Evolutionary conservation across 306 rosid genomes (phyloP), one percentile per base, ranked within the genome.

Genomic region (Fagus crenata): DNA sequence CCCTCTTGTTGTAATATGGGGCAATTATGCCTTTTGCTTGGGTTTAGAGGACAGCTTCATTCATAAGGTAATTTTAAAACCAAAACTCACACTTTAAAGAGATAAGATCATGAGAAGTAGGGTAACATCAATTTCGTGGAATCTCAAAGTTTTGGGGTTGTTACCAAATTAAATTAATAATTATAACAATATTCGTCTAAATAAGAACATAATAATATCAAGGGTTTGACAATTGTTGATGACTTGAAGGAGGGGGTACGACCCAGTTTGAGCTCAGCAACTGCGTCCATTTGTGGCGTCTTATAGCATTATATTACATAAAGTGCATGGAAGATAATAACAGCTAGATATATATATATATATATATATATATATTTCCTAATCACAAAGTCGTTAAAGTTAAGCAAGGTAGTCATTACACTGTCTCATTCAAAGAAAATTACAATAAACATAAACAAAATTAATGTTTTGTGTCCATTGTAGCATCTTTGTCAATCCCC

Each of bases 401-500:
- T 81, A 73, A 81, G 74, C 70, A 53, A 83, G 69, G 69, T 78
- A 78, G 76, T 63, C 81, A 74, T 73, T 3, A 4, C 46, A 68
- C 72, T 56, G 80, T 56, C 54, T 64, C 64, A 36, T 74, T 77
- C 72, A 74, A 69, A 40, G 49, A 79, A 71, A 84, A 75, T 58
- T 64, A 36, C 17, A 37, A 69, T 76, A 76, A 80, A 49, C 18
- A 55, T 42, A 73, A 61, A 71, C 22, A 76, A 13, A 37, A 22
- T 22, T 22, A 22, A 72, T 53, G 40, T 39, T 49, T 75, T 15
- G 39, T 76, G 86, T 79, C 77, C 54, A 41, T 31, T 28, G 59
- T 65, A 77, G 89, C 91, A 85, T 79, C 87, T 84, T 86, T 86
- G 92, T 90, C 89, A 86, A 82, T 81, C 77, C 73, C 31, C 54